Evolutionary conservation across 345 rosid genomes (phyloP).

Genomic region (Ailanthus altissimus): DNA sequence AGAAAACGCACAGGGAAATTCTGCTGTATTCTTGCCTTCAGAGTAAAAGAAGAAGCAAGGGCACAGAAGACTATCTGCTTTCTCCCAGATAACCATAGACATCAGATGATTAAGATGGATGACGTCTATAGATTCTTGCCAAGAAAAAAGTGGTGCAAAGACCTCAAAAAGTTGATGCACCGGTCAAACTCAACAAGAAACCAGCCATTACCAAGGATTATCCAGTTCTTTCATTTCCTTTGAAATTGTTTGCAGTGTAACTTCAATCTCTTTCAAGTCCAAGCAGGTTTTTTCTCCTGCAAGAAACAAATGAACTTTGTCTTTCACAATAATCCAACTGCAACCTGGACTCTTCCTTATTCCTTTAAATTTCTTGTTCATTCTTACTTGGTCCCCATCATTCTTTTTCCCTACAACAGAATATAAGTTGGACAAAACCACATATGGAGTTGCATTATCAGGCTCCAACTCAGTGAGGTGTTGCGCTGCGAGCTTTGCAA

Average conservation of each 20-base stretch:
- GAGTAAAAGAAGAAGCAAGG: background rate
- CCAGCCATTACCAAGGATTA: background rate
- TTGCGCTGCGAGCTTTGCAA: conserved; percentile 68
- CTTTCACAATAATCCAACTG: conserved; percentile 63
- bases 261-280: conserved; percentile 38
- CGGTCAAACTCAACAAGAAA: background rate
- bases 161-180: background rate
- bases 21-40: no score
- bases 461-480: conserved; percentile 65
- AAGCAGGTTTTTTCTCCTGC: conserved; percentile 54
- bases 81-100: background rate
- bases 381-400: conserved; percentile 49
- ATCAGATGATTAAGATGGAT: background rate
- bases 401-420: conserved; percentile 38
- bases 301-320: conserved; percentile 47
- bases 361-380: conserved; percentile 45
- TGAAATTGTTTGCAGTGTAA: conserved; percentile 36
- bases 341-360: conserved; percentile 77
- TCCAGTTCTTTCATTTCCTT: conserved; percentile 34
- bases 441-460: conserved; percentile 66
- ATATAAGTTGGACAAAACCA: conserved; percentile 64
- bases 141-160: background rate
- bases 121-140: background rate
- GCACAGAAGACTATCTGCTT: background rate
- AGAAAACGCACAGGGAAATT: no score